These are phyloP conservation scores for Mucor velutinosus DNA, from an alignment of 371 early-diverging fungal species.

Conservation along the genomic window DNA sequence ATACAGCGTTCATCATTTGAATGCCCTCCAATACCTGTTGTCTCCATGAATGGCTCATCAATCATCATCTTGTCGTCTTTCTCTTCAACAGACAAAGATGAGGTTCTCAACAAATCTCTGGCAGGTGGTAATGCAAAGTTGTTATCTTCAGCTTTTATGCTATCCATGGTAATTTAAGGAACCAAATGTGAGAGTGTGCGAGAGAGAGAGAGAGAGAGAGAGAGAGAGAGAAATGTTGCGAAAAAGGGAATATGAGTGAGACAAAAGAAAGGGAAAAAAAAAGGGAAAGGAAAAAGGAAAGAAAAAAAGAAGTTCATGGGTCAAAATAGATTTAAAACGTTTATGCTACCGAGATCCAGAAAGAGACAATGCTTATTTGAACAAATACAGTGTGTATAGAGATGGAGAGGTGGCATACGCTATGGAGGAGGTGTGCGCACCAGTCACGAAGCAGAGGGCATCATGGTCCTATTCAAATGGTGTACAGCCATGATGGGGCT, in stretches of 20 bases:
- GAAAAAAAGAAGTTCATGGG: constrained; percentile 11
- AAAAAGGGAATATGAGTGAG: background rate
- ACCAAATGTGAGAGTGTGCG: background rate
- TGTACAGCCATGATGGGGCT: background rate
- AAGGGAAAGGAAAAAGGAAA: constrained; percentile 3
- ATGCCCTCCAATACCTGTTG: background rate
- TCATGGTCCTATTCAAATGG: background rate
- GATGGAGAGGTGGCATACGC: background rate
- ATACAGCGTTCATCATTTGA: background rate
- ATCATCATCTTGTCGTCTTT: constrained; percentile 21
- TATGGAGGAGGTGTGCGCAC: background rate
- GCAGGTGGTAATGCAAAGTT: constrained; percentile 32
- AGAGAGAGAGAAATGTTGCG: too few species aligned
- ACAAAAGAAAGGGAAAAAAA: background rate
- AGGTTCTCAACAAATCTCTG: constrained; percentile 28
- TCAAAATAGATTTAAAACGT: background rate
- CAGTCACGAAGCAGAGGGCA: constrained; percentile 2
- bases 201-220: background rate
- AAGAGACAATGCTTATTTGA: background rate
- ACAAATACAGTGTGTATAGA: background rate
- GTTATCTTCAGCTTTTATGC: background rate
- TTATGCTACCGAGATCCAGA: constrained; percentile 4
- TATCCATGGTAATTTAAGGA: constrained; percentile 3
- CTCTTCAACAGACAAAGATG: background rate
- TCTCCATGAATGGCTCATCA: constrained; percentile 1